These are phyloP conservation scores for Extremus antarcticus DNA, from an alignment of 495 filamentous ascomycete genomes.

Conservation along the genomic window DNA sequence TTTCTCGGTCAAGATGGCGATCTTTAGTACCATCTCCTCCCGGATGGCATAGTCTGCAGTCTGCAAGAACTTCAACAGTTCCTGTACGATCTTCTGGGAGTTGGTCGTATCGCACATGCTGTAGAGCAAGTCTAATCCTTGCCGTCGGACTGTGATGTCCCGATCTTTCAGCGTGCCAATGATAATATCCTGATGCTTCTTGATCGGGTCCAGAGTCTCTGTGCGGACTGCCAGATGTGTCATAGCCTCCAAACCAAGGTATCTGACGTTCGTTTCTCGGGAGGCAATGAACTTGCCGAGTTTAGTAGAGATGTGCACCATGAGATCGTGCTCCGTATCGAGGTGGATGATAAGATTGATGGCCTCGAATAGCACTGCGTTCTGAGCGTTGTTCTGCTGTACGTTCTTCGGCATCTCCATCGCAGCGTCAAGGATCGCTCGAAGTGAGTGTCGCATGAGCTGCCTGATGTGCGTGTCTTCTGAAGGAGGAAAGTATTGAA, in stretches of 20 bases:
- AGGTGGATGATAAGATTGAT: constrained; percentile 98
- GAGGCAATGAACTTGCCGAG: constrained; percentile 95
- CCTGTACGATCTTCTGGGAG: constrained; percentile 81
- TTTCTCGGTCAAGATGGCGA: constrained; percentile 95
- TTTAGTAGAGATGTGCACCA: constrained; percentile 92
- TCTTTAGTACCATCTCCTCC: constrained; percentile 98
- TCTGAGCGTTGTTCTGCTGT: constrained; percentile 98
- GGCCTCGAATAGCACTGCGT: constrained; percentile 94
- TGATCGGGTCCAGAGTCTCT: constrained; percentile 94
- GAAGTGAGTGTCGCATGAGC: constrained; percentile 83
- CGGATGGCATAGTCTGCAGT: constrained; percentile 81
- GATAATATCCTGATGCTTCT: constrained; percentile 94
- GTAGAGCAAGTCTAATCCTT: constrained; percentile 92
- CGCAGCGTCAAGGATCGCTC: constrained; percentile 79
- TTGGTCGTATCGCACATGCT: constrained; percentile 98
- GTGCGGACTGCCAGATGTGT: constrained; percentile 91
- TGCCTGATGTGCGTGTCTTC: constrained; percentile 87
- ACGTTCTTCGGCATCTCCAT: constrained; percentile 96
- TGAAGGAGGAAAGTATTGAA: constrained; percentile 95
- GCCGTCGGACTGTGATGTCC: constrained; percentile 93
- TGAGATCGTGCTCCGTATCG: constrained; percentile 89
- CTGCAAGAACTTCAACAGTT: constrained; percentile 88
- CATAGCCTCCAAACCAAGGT: constrained; percentile 95
- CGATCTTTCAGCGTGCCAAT: constrained; percentile 86
- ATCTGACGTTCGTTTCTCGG: constrained; percentile 93